Base-by-base conservation (phyloP, 257 asterid genomes). In the Lithospermum erythrorhizon region DNA sequence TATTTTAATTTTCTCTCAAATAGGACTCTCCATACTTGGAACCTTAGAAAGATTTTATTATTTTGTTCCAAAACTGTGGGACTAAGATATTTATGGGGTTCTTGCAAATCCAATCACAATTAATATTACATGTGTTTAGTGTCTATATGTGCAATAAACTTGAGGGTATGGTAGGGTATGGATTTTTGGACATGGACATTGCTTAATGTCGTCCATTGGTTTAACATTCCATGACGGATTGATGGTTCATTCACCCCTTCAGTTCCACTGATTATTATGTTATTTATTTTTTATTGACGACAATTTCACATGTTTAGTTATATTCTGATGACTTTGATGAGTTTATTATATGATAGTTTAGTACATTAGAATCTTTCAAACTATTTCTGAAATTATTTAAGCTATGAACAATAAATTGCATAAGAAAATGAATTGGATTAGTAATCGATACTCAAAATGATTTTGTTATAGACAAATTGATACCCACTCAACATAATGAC, bases 121-220 rank as follows among this genome's bases (percentile, higher is more conserved):
- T 13, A 47, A 48, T 17, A 49, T 37, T 16, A 48, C 57, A 22
- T 8, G 57, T 23, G 24, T 17, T 15, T 15, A 6, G n/a, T 35
- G 20, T 48, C n/a, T 9, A 61, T 35, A 41, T 61, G 64, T 35
- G 18, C 30, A 59, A 60, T 60, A 21, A 20, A 60, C 17, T 21
- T 35, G 14, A 35, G 14, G 45, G 55, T 1, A 27, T 21, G 37
- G 21, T 21, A 6, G 55, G 29, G 55, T 15, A 49, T 61, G 18
- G 29, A 30, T 55, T 47, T 61, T 16, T 9, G 27, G 14, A 6
- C 30, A 23, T 57, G 61, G 23, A 5, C 19, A 18, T 17, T 17
- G 16, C 4, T 14, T 11, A 41, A 41, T 41, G 49, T 41, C 49
- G 18, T 41, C 49, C 49, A 41, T 41, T 41, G 49, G 13, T 10